A percentile compares a stretch with the other conserved stretches of the same genome.
These are phyloP conservation scores for Artemisia annua DNA, from an alignment of 129 eudicot species.

Conservation along the genomic window DNA sequence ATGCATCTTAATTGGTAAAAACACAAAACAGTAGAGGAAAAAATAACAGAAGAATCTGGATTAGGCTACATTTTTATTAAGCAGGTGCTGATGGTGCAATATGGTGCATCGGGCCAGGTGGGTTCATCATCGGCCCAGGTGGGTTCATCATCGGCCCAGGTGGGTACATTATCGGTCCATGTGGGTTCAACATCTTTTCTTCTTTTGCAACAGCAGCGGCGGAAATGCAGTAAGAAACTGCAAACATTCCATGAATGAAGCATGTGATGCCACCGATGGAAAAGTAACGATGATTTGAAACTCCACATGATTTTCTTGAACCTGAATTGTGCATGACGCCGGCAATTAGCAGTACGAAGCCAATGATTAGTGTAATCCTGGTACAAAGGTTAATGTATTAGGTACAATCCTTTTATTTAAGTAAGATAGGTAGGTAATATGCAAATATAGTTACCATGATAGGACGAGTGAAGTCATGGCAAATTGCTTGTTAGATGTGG, in stretches of 20 bases:
- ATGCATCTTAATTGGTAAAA: conserved; percentile 11
- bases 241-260: conserved; percentile 78
- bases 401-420: neutral
- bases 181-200: conserved; percentile 44
- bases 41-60: conserved; percentile 8
- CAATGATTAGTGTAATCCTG: conserved; percentile 75
- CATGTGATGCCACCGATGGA: conserved; percentile 88
- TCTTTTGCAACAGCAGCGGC: conserved; percentile 61
- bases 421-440: conserved; percentile 1
- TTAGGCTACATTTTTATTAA: conserved; percentile 19
- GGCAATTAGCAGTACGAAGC: conserved; percentile 61
- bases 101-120: conserved; percentile 28
- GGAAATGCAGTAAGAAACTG: conserved; percentile 76
- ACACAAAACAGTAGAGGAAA: conserved; percentile 14
- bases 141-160: conserved; percentile 25
- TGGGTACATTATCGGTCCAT: conserved; percentile 28
- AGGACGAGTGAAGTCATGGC: conserved; percentile 74
- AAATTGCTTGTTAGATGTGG: conserved; percentile 79
- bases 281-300: conserved; percentile 58
- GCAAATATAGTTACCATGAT: conserved; percentile 54
- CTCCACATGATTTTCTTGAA: conserved; percentile 68
- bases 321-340: conserved; percentile 71
- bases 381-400: conserved; percentile 21
- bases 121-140: conserved; percentile 30
- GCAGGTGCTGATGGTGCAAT: conserved; percentile 36